A percentile compares a stretch with the other conserved stretches of the same genome.
phyloP scores from a whole-genome alignment of 768 basidiomycete genomes.

The Amanita muscaria region DNA sequence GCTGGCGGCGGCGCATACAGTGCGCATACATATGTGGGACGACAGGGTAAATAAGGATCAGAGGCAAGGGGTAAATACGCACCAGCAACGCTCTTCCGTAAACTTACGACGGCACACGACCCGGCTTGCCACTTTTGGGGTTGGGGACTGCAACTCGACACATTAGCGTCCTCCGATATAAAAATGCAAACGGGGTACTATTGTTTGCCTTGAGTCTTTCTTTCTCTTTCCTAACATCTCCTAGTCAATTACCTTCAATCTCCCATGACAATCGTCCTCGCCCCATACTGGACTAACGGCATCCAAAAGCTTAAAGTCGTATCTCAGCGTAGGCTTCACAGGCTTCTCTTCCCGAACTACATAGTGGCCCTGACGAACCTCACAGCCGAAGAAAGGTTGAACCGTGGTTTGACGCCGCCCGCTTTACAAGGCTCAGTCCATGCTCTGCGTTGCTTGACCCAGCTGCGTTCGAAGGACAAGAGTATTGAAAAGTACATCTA shows the following conservation, averaged over 20 bases:
- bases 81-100: background rate
- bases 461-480: conserved; percentile 68
- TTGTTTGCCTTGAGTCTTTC: conserved; percentile 2
- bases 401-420: conserved; percentile 55
- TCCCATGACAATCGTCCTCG: conserved; percentile 53
- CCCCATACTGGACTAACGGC: conserved; percentile 64
- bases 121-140: conserved; percentile 5
- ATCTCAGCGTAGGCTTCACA: conserved; percentile 39
- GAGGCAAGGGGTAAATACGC: background rate
- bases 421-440: conserved; percentile 46
- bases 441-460: conserved; percentile 49
- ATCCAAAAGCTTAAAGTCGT: conserved; percentile 61
- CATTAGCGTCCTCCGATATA: background rate
- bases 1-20: too few relatives aligned
- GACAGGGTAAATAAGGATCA: background rate
- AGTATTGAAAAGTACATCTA: conserved; percentile 81
- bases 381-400: conserved; percentile 33
- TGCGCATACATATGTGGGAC: background rate
- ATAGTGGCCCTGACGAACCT: conserved; percentile 8
- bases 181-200: background rate
- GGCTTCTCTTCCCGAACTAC: conserved; percentile 7
- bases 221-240: conserved; percentile 6
- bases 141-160: background rate
- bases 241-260: too few relatives aligned
- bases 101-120: background rate